These are phyloP conservation scores for Erodium texanum DNA, from an alignment of 441 rosid genomes.

Conservation along the genomic window DNA sequence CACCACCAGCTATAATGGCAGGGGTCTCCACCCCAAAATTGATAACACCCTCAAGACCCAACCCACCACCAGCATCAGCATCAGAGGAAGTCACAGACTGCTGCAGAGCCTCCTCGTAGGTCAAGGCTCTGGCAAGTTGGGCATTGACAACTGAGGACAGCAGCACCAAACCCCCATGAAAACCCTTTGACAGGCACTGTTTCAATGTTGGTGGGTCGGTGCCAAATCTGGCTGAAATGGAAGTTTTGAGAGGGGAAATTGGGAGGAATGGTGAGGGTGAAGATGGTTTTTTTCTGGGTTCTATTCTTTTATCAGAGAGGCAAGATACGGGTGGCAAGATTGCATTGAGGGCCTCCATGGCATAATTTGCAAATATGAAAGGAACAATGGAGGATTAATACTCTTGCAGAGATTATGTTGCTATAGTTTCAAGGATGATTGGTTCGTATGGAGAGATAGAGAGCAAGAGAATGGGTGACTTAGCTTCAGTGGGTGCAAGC, in stretches of 20 bases:
- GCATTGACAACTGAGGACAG: slow-evolving; percentile 49
- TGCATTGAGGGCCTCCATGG: slow-evolving; percentile 77
- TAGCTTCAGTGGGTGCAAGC: slow-evolving; percentile 30
- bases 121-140: slow-evolving; percentile 49
- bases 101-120: slow-evolving; percentile 75
- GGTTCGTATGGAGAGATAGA: too few species aligned
- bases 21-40: slow-evolving; percentile 62
- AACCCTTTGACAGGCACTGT: slow-evolving; percentile 37
- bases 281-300: slow-evolving; percentile 40
- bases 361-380: too few species aligned
- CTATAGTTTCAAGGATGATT: too few species aligned
- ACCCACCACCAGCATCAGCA: slow-evolving; percentile 24
- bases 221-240: slow-evolving; percentile 38
- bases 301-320: slow-evolving; percentile 42
- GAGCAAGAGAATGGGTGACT: slow-evolving; percentile 20
- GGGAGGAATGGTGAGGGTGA: slow-evolving; percentile 26
- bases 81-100: slow-evolving; percentile 42
- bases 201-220: slow-evolving; percentile 40
- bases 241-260: slow-evolving; percentile 30
- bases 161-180: slow-evolving; percentile 50
- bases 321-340: slow-evolving; percentile 57
- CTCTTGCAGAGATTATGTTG: too few species aligned
- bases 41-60: slow-evolving; percentile 38
- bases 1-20: slow-evolving; percentile 49
- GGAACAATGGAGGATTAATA: too few species aligned